Base-by-base conservation (phyloP, 495 filamentous ascomycete species). In the Xylona heveae region DNA sequence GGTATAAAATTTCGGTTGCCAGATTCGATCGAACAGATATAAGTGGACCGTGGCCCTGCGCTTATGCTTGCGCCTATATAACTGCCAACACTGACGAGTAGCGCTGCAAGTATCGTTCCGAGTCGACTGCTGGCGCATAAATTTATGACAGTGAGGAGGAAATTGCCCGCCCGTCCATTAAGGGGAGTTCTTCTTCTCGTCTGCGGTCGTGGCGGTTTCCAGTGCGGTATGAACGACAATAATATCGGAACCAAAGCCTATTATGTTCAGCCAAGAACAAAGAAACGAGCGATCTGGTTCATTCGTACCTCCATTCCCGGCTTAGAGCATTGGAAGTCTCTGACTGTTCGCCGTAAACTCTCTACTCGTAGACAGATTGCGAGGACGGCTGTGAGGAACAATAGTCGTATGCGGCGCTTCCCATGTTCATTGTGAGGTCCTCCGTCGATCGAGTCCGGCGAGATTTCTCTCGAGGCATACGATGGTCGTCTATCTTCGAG, bases 21-120 rank as follows among this genome's bases (percentile, higher is more conserved):
- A n/a, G n/a, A n/a, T n/a, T n/a, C 30, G 30, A 5, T 19, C 34
- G 22, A 9, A 54, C 61, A 66, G 18, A 66, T 58, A 34, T 58
- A 61, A 1, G 54, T 62, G 9, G 61, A 63, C 12, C 44, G 47
- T 13, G 40, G 43, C 16, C 49, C 52, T 16, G 36, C 34, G 0
- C 40, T 33, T 4, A 54, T 46, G 1, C 42, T 46, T 6, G 44
- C 37, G 5, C 12, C 27, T 20, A 44, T 40, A 19, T 51, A 24
- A 18, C 42, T 36, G 0, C 54, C 54, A 12, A 48, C 49, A 8
- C 45, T 20, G 13, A 44, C 41, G 6, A 64, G 37, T 12, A 59
- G 44, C 2, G 35, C 16, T 3, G 53, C 47, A 2, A 53, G 46
- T 31, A 56, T 41, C 12, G 7, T 13, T 29, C 12, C 5, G 17